A percentile compares a stretch with the other conserved stretches of the same genome.
These are phyloP conservation scores for Clavispora fructus DNA, from an alignment of 805 yeast genomes.

Conservation along the genomic window DNA sequence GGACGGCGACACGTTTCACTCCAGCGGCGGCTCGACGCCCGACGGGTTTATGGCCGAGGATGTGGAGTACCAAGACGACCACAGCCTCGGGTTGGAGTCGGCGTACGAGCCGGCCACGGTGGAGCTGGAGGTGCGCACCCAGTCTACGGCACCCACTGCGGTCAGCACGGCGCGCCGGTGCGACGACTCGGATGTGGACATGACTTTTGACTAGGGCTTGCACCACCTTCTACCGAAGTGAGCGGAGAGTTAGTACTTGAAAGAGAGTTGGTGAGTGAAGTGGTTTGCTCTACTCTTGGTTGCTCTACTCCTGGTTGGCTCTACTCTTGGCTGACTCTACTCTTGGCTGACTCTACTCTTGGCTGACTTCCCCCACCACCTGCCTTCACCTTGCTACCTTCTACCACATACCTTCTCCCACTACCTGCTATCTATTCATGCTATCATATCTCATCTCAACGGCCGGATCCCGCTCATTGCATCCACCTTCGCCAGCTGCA, in stretches of 20 bases:
- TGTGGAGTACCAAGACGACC: conserved; percentile 41
- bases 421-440: no score
- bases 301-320: no score
- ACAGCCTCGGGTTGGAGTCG: conserved; percentile 11
- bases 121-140: not conserved
- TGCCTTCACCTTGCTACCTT: no score
- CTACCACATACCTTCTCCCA: not conserved
- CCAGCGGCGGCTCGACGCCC: conserved; percentile 16
- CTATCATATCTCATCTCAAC: no score
- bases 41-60: conserved; percentile 46
- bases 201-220: conserved; percentile 37
- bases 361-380: no score
- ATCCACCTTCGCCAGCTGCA: conserved; percentile 79
- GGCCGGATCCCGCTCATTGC: conserved; percentile 28
- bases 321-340: no score
- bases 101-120: not conserved
- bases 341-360: no score
- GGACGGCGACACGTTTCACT: conserved; percentile 19
- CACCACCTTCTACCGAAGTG: no score
- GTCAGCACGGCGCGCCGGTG: conserved; percentile 7
- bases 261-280: no score
- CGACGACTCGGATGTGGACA: conserved; percentile 37
- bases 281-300: no score
- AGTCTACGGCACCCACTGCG: conserved; percentile 1
- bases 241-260: no score